Conservation (phyloP, 2,329 filamentous ascomycete species). For the Sclerotinia borealis region DNA sequence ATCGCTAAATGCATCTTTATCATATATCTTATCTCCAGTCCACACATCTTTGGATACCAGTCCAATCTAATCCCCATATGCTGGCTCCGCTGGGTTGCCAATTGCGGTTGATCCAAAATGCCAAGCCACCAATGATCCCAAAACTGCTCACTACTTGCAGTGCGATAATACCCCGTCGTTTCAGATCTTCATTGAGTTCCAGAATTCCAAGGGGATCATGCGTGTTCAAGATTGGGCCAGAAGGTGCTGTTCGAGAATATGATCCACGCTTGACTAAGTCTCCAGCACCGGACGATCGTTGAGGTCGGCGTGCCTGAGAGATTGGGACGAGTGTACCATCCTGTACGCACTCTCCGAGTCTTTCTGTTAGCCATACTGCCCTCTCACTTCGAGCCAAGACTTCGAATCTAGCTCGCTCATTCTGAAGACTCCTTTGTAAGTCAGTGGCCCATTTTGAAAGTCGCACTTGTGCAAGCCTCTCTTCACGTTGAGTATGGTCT, state of each 20-base stretch:
- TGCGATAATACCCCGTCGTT: constrained; percentile 57
- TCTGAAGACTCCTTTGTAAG: constrained; percentile 67
- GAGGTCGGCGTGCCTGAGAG: constrained; percentile 29
- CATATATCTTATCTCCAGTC: constrained; percentile 16
- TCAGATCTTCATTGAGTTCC: constrained; percentile 60
- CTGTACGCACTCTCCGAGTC: constrained; percentile 58
- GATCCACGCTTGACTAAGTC: constrained; percentile 21
- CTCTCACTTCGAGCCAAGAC: constrained; percentile 55
- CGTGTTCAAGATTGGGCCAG: constrained; percentile 19
- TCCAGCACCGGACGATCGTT: constrained; percentile 15
- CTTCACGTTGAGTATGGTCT: constrained; percentile 53
- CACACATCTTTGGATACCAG: constrained; percentile 15
- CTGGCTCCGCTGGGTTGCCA: constrained; percentile 6
- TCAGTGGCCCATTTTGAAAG: constrained; percentile 79
- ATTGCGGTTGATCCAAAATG: constrained; percentile 48
- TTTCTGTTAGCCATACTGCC: constrained; percentile 62
- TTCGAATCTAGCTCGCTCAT: constrained; percentile 66
- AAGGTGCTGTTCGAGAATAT: constrained; percentile 15
- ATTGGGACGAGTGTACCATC: constrained; percentile 57
- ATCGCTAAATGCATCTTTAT: not conserved
- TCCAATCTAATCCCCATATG: constrained; percentile 24
- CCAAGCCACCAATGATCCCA: constrained; percentile 66
- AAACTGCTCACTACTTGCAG: constrained; percentile 70
- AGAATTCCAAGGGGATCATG: constrained; percentile 78
- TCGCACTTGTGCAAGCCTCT: constrained; percentile 59